Percentiles rank a stretch among this genome's conserved stretches.
phyloP scores from a whole-genome alignment of 2,329 filamentous ascomycete species.

The Cladosporium sp. region DNA sequence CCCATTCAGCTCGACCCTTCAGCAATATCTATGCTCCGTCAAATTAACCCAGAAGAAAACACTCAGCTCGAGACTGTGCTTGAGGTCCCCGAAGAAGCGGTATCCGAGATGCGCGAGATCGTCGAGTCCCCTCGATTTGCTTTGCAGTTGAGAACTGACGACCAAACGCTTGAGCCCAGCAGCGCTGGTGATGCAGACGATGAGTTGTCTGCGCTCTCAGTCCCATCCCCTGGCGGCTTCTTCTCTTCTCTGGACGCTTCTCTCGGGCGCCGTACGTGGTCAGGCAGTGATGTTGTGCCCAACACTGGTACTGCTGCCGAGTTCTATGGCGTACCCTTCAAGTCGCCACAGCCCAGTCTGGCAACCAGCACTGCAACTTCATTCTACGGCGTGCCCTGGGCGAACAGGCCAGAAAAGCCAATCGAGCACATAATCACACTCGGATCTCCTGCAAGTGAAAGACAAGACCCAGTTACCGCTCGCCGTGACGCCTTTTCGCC shows the following conservation, averaged over 20 bases:
- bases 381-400: constrained; percentile 85
- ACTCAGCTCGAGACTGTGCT: constrained; percentile 36
- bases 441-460: constrained; percentile 42
- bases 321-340: constrained; percentile 86
- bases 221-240: constrained; percentile 89
- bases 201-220: constrained; percentile 72
- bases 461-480: constrained; percentile 64
- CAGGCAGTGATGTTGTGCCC: constrained; percentile 60
- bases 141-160: constrained; percentile 33
- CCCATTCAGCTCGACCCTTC: constrained; percentile 67
- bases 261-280: constrained; percentile 75
- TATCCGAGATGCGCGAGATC: constrained; percentile 60
- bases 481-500: constrained; percentile 51
- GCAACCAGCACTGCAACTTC: constrained; percentile 87
- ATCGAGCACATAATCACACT: constrained; percentile 70
- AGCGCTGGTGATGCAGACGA: constrained; percentile 56
- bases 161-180: constrained; percentile 24
- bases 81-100: constrained; percentile 50
- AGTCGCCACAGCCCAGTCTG: constrained; percentile 49
- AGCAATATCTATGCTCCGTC: constrained; percentile 77
- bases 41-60: constrained; percentile 59
- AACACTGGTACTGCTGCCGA: constrained; percentile 89
- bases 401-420: constrained; percentile 38
- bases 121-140: constrained; percentile 52
- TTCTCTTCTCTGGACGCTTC: constrained; percentile 80